phyloP scores from a whole-genome alignment of 345 rosid genomes.

The Litchi chinensis region DNA sequence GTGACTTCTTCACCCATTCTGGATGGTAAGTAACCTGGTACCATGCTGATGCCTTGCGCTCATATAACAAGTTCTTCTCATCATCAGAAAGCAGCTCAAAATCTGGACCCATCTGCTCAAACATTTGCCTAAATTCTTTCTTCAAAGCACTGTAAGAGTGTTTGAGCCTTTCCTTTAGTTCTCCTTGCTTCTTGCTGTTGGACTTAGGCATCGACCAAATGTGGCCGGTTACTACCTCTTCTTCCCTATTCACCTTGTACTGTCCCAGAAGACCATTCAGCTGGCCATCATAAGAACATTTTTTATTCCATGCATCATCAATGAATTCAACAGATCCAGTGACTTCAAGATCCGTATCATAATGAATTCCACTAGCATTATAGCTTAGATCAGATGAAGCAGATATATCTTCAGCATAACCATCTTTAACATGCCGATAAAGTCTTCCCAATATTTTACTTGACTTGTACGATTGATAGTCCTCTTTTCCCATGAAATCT shows the following conservation, averaged over 20 bases:
- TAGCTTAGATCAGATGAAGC: constrained; percentile 38
- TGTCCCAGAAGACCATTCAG: constrained; percentile 72
- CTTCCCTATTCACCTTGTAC: constrained; percentile 83
- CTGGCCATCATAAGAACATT: constrained; percentile 77
- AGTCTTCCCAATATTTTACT: constrained; percentile 78
- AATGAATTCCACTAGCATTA: constrained; percentile 50
- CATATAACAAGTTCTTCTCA: constrained; percentile 54
- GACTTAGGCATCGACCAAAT: constrained; percentile 91
- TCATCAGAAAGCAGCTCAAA: constrained; percentile 55
- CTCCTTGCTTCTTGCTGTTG: constrained; percentile 70
- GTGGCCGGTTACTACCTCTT: constrained; percentile 91
- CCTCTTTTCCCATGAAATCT: constrained; percentile 90
- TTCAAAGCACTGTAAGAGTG: constrained; percentile 66
- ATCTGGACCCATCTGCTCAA: constrained; percentile 53
- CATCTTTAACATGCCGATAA: constrained; percentile 61
- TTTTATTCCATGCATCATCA: constrained; percentile 73
- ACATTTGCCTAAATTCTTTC: constrained; percentile 72
- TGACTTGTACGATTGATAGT: constrained; percentile 68
- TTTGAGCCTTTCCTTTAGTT: constrained; percentile 71
- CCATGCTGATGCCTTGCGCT: constrained; percentile 92
- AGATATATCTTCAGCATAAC: constrained; percentile 49
- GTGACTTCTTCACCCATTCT: constrained; percentile 60
- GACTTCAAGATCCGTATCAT: constrained; percentile 63
- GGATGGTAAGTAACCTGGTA: constrained; percentile 87
- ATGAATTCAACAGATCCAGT: constrained; percentile 60